Percentiles rank a stretch among this genome's conserved stretches.
Conservation (phyloP, 495 filamentous ascomycete genomes). For the Aspergillus bertholletiae region DNA sequence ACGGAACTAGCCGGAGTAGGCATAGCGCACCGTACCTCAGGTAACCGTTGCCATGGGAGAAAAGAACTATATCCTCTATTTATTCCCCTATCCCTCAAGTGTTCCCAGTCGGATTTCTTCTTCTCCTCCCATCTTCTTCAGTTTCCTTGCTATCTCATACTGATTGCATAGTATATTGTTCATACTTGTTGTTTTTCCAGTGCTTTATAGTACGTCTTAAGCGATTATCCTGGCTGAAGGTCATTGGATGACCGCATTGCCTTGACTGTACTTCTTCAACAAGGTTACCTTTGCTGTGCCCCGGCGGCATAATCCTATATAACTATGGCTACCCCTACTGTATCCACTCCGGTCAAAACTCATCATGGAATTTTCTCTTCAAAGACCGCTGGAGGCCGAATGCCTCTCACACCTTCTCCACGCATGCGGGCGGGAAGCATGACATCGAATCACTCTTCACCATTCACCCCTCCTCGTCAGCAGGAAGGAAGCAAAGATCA, state of each 20-base stretch:
- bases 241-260: constrained; percentile 8
- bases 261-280: background rate
- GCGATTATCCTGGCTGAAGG: constrained; percentile 15
- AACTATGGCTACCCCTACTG: constrained; percentile 82
- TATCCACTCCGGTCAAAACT: constrained; percentile 91
- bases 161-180: constrained; percentile 24
- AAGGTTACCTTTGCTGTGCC: constrained; percentile 7
- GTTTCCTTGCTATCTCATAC: constrained; percentile 16
- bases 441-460: constrained; percentile 56
- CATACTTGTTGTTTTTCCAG: constrained; percentile 22
- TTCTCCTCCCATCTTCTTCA: constrained; percentile 16
- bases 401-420: constrained; percentile 92
- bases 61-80: constrained; percentile 35
- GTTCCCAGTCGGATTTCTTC: constrained; percentile 8
- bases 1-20: constrained; percentile 18
- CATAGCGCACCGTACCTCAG: constrained; percentile 33
- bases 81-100: constrained; percentile 28
- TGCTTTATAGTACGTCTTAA: constrained; percentile 14
- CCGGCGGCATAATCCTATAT: constrained; percentile 22
- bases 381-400: constrained; percentile 88
- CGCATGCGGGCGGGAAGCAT: constrained; percentile 51
- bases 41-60: constrained; percentile 42
- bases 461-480: constrained; percentile 75
- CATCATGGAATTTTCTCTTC: constrained; percentile 89
- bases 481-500: constrained; percentile 22